phyloP scores from a whole-genome alignment of 768 basidiomycete genomes.

The Xerocomellus intermedius region DNA sequence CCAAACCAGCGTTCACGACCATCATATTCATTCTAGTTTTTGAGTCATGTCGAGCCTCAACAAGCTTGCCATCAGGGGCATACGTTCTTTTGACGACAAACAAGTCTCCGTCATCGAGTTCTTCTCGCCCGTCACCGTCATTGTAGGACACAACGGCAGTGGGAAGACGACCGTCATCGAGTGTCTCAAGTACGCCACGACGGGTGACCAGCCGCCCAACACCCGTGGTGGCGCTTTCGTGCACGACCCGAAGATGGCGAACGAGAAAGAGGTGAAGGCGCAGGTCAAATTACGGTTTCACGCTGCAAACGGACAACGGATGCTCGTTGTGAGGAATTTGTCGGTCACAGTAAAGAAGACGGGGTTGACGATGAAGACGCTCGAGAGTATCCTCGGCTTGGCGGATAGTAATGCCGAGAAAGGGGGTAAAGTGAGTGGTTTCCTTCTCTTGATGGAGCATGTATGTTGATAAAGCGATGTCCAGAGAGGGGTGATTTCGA shows the following conservation, averaged over 20 bases:
- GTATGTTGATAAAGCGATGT: neutral
- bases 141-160: conserved; percentile 97
- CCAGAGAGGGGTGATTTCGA: conserved; percentile 88
- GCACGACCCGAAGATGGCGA: conserved; percentile 99
- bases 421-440: conserved; percentile 63
- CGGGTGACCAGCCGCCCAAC: conserved; percentile 96
- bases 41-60: conserved; percentile 68
- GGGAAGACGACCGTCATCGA: conserved; percentile 99
- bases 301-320: conserved; percentile 84
- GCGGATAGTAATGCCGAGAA: conserved; percentile 65
- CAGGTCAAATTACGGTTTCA: conserved; percentile 94
- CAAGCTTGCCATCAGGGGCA: conserved; percentile 92
- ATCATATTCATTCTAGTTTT: too few species aligned
- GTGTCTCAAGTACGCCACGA: conserved; percentile 98
- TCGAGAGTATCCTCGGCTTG: conserved; percentile 84
- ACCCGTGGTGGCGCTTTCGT: conserved; percentile 98
- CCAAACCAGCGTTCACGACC: neutral
- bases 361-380: conserved; percentile 93
- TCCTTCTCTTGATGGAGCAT: too few species aligned
- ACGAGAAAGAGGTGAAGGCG: conserved; percentile 98
- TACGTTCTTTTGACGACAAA: conserved; percentile 97
- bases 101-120: conserved; percentile 92
- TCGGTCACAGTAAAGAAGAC: conserved; percentile 94
- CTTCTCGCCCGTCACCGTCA: conserved; percentile 96
- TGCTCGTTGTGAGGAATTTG: conserved; percentile 88